These are phyloP conservation scores for Dipteronia sinensis DNA, from an alignment of 345 rosid species.

Conservation along the genomic window DNA sequence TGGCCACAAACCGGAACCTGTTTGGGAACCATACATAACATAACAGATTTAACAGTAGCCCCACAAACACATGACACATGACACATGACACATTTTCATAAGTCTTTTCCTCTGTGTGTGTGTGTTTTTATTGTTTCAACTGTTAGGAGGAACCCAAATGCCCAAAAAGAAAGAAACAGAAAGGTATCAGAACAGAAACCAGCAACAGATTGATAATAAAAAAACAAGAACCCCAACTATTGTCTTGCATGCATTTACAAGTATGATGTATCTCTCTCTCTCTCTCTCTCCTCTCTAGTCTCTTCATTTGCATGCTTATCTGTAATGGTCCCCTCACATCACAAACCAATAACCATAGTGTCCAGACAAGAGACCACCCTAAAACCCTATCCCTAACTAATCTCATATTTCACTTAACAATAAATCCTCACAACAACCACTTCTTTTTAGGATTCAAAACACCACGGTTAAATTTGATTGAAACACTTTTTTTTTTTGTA, in stretches of 20 bases:
- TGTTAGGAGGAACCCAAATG: not conserved
- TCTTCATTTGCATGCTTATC: constrained; percentile 23
- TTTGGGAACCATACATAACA: not conserved
- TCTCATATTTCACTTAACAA: constrained; percentile 17
- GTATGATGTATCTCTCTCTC: not conserved
- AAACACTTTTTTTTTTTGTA: too few relatives aligned
- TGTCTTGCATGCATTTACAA: constrained; percentile 41
- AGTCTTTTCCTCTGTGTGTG: constrained; percentile 20
- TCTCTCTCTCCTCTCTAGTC: not conserved
- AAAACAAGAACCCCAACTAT: constrained; percentile 18
- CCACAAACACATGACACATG: not conserved
- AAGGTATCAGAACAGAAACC: constrained; percentile 15
- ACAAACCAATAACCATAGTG: not conserved
- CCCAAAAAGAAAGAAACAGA: constrained; percentile 34
- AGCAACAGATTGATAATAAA: not conserved
- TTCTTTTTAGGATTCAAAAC: constrained; percentile 7
- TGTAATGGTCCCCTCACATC: constrained; percentile 27
- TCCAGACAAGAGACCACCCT: not conserved
- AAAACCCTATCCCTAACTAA: constrained; percentile 22
- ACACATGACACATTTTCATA: not conserved
- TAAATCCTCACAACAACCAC: constrained; percentile 34
- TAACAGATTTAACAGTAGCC: not conserved
- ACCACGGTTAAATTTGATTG: too few relatives aligned
- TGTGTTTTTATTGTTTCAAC: constrained; percentile 13
- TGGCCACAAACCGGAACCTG: not conserved